Conservation (phyloP, 768 basidiomycete species). For the Pholiota microspora region DNA sequence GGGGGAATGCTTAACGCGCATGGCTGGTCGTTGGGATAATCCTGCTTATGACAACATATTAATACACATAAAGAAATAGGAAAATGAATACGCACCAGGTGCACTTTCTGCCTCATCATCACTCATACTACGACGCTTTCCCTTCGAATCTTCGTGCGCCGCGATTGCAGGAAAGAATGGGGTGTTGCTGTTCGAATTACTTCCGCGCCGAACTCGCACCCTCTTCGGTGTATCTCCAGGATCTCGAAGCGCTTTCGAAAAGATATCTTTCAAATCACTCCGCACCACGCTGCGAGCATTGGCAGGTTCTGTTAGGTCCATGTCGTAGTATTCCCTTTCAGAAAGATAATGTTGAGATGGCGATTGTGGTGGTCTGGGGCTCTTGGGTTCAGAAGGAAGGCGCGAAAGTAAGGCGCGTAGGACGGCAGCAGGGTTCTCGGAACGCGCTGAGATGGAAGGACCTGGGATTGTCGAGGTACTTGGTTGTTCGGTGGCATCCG, state of each 20-base stretch:
- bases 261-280: slow-evolving; percentile 61
- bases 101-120: slow-evolving; percentile 63
- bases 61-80: slow-evolving; percentile 7
- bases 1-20: slow-evolving; percentile 37
- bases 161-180: slow-evolving; percentile 43
- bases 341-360: slow-evolving; percentile 33
- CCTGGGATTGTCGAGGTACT: slow-evolving; percentile 35
- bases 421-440: slow-evolving; percentile 52
- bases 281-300: slow-evolving; percentile 47
- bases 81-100: slow-evolving; percentile 35
- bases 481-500: slow-evolving; percentile 28
- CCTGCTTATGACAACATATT: background rate
- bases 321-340: slow-evolving; percentile 58
- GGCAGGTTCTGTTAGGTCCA: slow-evolving; percentile 42
- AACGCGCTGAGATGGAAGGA: slow-evolving; percentile 19
- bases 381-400: slow-evolving; percentile 38
- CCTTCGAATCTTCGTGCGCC: slow-evolving; percentile 32
- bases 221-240: slow-evolving; percentile 67
- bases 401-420: slow-evolving; percentile 61
- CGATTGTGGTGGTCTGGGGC: slow-evolving; percentile 16
- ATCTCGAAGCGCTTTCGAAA: slow-evolving; percentile 63
- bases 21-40: slow-evolving; percentile 25
- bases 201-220: slow-evolving; percentile 41
- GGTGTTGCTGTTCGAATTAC: slow-evolving; percentile 57
- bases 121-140: slow-evolving; percentile 58